A percentile compares a stretch with the other conserved stretches of the same genome.
Conservation (phyloP, 2,329 filamentous ascomycete species). For the Ilyonectria sp. region DNA sequence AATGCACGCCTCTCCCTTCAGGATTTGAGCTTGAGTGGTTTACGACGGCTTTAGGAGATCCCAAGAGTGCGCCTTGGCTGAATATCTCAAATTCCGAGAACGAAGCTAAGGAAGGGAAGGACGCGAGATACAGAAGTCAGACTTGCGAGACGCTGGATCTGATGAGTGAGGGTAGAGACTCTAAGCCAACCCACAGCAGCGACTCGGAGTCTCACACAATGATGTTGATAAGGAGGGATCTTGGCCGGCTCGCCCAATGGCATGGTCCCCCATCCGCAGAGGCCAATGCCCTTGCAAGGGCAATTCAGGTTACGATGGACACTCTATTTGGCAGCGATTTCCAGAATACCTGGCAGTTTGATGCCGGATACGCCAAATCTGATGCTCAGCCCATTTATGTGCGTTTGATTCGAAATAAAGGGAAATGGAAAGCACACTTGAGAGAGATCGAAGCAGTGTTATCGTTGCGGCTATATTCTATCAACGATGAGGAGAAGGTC, state of each 20-base stretch:
- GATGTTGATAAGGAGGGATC: conserved; percentile 34
- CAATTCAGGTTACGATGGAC: conserved; percentile 44
- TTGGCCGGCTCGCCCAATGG: conserved; percentile 43
- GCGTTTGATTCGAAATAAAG: conserved; percentile 10
- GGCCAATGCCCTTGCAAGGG: conserved; percentile 28
- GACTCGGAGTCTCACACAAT: conserved; percentile 25
- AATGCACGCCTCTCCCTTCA: conserved; percentile 25
- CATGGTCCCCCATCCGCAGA: conserved; percentile 35
- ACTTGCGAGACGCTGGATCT: not conserved
- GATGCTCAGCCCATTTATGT: conserved; percentile 20
- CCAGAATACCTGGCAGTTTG: conserved; percentile 4
- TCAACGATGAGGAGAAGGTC: not conserved
- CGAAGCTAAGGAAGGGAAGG: not conserved
- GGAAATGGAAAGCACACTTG: conserved; percentile 39
- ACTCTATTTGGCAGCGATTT: conserved; percentile 26
- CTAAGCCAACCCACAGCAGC: not conserved
- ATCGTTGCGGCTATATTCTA: conserved; percentile 49
- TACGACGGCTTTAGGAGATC: not conserved
- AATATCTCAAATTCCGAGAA: not conserved
- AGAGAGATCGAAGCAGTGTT: conserved; percentile 48
- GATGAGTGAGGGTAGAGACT: not conserved
- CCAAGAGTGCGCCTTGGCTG: not conserved
- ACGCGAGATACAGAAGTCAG: not conserved
- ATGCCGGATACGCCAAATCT: not conserved
- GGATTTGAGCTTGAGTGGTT: conserved; percentile 49